Percentiles rank a stretch among this genome's conserved stretches.
phyloP scores from a whole-genome alignment of 2,329 filamentous ascomycete species.

The Cladobotryum mycophilum region DNA sequence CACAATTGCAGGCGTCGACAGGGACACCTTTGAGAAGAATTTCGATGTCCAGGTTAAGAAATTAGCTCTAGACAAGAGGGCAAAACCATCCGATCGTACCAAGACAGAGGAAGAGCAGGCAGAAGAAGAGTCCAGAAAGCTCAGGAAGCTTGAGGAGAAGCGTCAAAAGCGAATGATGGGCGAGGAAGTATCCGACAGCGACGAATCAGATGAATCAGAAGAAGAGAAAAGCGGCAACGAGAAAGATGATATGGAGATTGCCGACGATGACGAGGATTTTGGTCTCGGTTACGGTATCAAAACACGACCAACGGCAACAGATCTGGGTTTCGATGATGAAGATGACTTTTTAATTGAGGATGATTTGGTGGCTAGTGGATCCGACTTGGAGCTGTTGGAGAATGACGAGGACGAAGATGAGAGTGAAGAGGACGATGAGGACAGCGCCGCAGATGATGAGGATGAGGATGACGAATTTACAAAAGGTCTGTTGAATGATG shows the following conservation, averaged over 20 bases:
- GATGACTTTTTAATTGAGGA: slow-evolving; percentile 91
- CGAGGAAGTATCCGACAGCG: slow-evolving; percentile 62
- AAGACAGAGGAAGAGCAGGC: slow-evolving; percentile 86
- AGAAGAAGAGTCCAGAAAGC: slow-evolving; percentile 66
- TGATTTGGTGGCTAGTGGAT: slow-evolving; percentile 77
- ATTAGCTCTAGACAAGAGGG: slow-evolving; percentile 76
- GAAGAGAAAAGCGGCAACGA: slow-evolving; percentile 28
- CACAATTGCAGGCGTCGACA: slow-evolving; percentile 50
- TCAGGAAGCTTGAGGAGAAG: slow-evolving; percentile 78
- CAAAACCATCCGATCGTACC: slow-evolving; percentile 77
- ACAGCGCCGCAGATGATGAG: slow-evolving; percentile 31
- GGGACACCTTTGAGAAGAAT: slow-evolving; percentile 68
- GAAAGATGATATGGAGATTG: slow-evolving; percentile 28
- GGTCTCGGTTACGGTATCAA: slow-evolving; percentile 55
- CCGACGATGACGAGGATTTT: slow-evolving; percentile 46
- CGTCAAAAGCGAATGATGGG: slow-evolving; percentile 82
- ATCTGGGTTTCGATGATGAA: slow-evolving; percentile 79
- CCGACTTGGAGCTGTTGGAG: slow-evolving; percentile 56
- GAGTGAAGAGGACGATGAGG: slow-evolving; percentile 34
- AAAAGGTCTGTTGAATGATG: slow-evolving; percentile 57
- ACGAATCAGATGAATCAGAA: slow-evolving; percentile 44
- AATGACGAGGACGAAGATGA: slow-evolving; percentile 47
- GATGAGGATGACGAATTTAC: slow-evolving; percentile 65
- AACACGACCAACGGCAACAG: slow-evolving; percentile 48
- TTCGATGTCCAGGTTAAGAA: slow-evolving; percentile 82